These are phyloP conservation scores for Phytophthora pluvialis DNA, from an alignment of 352 stramenopile genomes.

Conservation along the genomic window DNA sequence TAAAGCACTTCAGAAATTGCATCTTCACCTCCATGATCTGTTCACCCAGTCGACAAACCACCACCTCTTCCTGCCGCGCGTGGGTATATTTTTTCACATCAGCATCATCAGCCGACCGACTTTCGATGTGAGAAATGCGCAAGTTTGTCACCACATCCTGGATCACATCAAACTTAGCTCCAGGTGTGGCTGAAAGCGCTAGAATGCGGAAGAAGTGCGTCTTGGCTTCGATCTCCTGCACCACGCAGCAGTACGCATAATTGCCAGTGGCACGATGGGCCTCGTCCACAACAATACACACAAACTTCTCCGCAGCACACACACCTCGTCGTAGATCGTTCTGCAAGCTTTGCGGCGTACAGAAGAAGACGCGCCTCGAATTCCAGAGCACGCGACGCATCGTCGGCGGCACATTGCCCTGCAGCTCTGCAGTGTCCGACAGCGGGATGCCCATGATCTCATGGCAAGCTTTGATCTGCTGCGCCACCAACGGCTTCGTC, in stretches of 20 bases:
- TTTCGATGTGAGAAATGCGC: slow-evolving; percentile 95
- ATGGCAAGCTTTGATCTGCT: slow-evolving; percentile 98
- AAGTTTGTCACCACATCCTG: slow-evolving; percentile 97
- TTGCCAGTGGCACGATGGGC: slow-evolving; percentile 97
- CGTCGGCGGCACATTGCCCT: slow-evolving; percentile 78
- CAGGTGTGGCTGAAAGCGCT: slow-evolving; percentile 97
- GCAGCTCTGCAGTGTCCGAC: slow-evolving; percentile 80
- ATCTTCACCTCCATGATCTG: slow-evolving; percentile 74
- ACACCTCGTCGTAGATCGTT: slow-evolving; percentile 94
- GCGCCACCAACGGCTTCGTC: slow-evolving; percentile 97
- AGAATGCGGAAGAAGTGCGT: slow-evolving; percentile 91
- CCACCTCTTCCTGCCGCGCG: slow-evolving; percentile 82
- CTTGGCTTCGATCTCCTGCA: slow-evolving; percentile 67
- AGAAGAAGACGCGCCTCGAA: slow-evolving; percentile 97
- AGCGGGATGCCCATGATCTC: slow-evolving; percentile 95
- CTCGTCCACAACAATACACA: slow-evolving; percentile 98
- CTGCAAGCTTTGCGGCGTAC: slow-evolving; percentile 97
- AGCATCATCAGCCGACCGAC: slow-evolving; percentile 93
- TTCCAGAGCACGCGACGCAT: slow-evolving; percentile 90
- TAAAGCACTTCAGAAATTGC: slow-evolving; percentile 69
- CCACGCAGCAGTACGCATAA: slow-evolving; percentile 96
- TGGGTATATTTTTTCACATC: slow-evolving; percentile 93
- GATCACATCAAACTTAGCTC: slow-evolving; percentile 95
- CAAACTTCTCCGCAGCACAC: slow-evolving; percentile 84
- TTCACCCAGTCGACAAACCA: slow-evolving; percentile 67